A percentile compares a stretch with the other conserved stretches of the same genome.
Conservation (phyloP, 1,284 basidiomycete species). For the Ganoderma sp. region DNA sequence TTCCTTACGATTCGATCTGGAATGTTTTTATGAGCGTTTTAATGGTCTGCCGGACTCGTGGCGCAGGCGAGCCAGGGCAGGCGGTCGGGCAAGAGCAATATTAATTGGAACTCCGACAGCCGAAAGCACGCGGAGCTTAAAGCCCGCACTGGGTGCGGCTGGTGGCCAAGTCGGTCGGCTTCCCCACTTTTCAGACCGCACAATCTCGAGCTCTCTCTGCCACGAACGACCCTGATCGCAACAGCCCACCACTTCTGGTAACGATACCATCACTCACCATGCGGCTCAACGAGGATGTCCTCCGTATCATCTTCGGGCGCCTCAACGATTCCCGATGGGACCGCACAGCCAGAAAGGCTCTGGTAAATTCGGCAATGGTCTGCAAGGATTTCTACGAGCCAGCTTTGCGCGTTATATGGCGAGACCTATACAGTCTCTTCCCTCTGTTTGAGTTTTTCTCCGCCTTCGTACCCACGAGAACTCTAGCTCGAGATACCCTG, state of each 20-base stretch:
- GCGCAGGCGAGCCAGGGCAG: too few species aligned
- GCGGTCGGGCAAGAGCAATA: too few species aligned
- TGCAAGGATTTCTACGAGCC: slow-evolving; percentile 3
- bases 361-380: neutral
- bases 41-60: too few species aligned
- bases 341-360: neutral
- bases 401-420: neutral
- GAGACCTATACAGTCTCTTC: neutral
- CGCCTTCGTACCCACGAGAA: neutral
- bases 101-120: too few species aligned
- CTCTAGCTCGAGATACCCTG: neutral
- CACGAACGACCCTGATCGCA: neutral
- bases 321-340: neutral
- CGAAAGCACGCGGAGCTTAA: too few species aligned
- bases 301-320: neutral
- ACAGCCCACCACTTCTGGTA: neutral
- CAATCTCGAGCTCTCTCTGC: too few species aligned
- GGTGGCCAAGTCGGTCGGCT: too few species aligned
- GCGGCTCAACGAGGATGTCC: neutral
- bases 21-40: too few species aligned
- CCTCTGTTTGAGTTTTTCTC: neutral
- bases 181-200: too few species aligned
- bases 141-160: too few species aligned
- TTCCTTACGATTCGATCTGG: too few species aligned
- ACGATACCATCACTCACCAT: too few species aligned